A percentile compares a stretch with the other conserved stretches of the same genome.
These are phyloP conservation scores for Austroboletus eburneus DNA, from an alignment of 768 basidiomycete genomes.

Conservation along the genomic window DNA sequence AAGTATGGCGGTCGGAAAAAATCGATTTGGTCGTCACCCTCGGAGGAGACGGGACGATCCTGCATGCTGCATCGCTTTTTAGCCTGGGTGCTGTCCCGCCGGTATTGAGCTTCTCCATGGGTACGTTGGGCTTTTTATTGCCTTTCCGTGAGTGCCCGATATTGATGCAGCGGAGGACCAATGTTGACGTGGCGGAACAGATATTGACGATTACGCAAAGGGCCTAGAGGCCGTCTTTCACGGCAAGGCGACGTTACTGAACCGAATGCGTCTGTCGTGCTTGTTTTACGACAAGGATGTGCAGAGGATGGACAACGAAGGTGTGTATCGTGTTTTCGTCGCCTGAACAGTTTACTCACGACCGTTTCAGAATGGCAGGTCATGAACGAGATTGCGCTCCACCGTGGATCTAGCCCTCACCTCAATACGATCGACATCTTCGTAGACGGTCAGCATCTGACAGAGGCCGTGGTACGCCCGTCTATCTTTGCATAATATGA, in stretches of 20 bases:
- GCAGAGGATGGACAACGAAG: constrained; percentile 55
- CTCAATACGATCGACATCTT: constrained; percentile 91
- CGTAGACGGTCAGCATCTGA: constrained; percentile 92
- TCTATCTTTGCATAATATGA: background rate
- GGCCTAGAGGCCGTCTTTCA: constrained; percentile 77
- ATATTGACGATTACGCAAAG: constrained; percentile 82
- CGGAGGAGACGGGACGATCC: constrained; percentile 92
- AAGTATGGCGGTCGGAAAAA: constrained; percentile 61
- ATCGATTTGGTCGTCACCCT: constrained; percentile 89
- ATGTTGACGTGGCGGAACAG: constrained; percentile 36
- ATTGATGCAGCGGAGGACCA: background rate
- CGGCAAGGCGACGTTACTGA: constrained; percentile 76
- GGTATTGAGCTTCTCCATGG: constrained; percentile 62
- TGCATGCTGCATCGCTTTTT: constrained; percentile 91
- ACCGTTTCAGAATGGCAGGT: constrained; percentile 76
- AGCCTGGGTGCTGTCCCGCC: constrained; percentile 89
- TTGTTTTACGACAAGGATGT: constrained; percentile 64
- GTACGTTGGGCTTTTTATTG: constrained; percentile 87
- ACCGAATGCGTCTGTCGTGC: constrained; percentile 88
- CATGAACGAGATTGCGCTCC: constrained; percentile 94
- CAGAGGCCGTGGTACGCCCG: constrained; percentile 83
- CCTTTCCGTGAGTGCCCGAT: constrained; percentile 73
- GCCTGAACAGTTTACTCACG: background rate
- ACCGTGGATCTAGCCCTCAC: constrained; percentile 88
- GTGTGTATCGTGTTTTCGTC: constrained; percentile 32